These are phyloP conservation scores for Fusarium buxicola DNA, from an alignment of 2,329 filamentous ascomycete genomes.

Conservation along the genomic window DNA sequence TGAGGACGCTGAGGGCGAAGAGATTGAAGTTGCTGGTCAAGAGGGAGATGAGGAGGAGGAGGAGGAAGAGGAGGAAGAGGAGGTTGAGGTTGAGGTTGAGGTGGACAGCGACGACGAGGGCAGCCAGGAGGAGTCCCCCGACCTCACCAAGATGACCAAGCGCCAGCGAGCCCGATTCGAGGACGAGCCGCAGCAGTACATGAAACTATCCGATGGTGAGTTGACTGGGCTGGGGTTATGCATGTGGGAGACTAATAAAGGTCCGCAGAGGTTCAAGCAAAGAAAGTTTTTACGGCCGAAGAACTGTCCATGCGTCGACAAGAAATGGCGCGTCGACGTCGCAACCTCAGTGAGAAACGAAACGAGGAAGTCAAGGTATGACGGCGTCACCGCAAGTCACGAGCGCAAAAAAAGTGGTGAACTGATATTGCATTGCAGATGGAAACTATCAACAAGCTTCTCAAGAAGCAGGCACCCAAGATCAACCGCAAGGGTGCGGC, in stretches of 20 bases:
- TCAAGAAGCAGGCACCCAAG: slow-evolving; percentile 87
- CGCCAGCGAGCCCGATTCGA: slow-evolving; percentile 70
- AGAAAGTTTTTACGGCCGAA: slow-evolving; percentile 71
- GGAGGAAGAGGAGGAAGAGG: slow-evolving; percentile 55
- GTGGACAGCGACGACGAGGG: slow-evolving; percentile 59
- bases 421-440: slow-evolving; percentile 64
- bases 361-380: slow-evolving; percentile 72
- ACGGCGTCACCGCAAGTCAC: not conserved
- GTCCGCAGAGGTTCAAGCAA: slow-evolving; percentile 69
- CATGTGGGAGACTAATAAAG: slow-evolving; percentile 17
- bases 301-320: slow-evolving; percentile 71
- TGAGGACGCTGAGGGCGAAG: slow-evolving; percentile 62
- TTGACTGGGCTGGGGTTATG: not conserved
- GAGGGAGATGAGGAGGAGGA: slow-evolving; percentile 58
- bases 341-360: slow-evolving; percentile 73
- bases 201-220: slow-evolving; percentile 72
- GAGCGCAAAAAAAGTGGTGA: slow-evolving; percentile 7
- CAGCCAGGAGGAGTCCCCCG: slow-evolving; percentile 63
- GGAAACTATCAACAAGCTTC: slow-evolving; percentile 90
- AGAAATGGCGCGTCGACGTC: slow-evolving; percentile 70
- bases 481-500: slow-evolving; percentile 66
- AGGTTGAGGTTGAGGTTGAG: slow-evolving; percentile 54
- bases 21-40: slow-evolving; percentile 56
- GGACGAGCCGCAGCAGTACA: slow-evolving; percentile 64
- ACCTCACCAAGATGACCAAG: slow-evolving; percentile 70